phyloP scores from a whole-genome alignment of 75 land plant genomes.

The Adiantum capillusveneris region DNA sequence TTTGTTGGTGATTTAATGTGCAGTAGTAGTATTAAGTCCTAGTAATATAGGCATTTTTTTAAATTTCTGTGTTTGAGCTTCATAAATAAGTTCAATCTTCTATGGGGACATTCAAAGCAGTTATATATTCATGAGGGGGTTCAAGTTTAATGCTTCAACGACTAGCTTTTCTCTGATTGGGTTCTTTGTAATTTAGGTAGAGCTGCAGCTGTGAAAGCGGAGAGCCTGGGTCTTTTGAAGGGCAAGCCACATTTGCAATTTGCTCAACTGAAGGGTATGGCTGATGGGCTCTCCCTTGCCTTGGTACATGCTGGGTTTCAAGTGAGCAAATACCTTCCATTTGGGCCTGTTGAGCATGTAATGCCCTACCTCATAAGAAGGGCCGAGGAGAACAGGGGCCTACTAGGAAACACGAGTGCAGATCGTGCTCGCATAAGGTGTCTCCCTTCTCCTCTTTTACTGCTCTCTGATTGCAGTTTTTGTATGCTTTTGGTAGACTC shows the following conservation, averaged over 20 bases:
- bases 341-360: conserved; percentile 62
- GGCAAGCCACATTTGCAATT: conserved; percentile 57
- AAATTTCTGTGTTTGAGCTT: too few relatives aligned
- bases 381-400: conserved; percentile 81
- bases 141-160: too few relatives aligned
- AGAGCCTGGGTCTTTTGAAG: conserved; percentile 45
- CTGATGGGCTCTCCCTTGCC: conserved; percentile 67
- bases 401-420: conserved; percentile 48
- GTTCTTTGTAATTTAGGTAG: conserved; percentile 36
- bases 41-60: too few relatives aligned
- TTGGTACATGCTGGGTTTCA: conserved; percentile 75
- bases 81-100: too few relatives aligned
- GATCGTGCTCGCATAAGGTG: conserved; percentile 66
- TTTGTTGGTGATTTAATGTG: too few relatives aligned
- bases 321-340: conserved; percentile 84
- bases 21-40: too few relatives aligned
- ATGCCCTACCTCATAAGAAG: conserved; percentile 84
- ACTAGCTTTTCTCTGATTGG: too few relatives aligned
- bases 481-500: too few relatives aligned
- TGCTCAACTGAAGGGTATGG: conserved; percentile 94
- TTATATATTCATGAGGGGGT: too few relatives aligned
- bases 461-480: too few relatives aligned
- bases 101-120: too few relatives aligned
- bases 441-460: too few relatives aligned
- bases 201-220: conserved; percentile 46